Evolutionary conservation across 2,329 filamentous ascomycete species (phyloP).

Genomic region (Leptosphaerulina australis): DNA sequence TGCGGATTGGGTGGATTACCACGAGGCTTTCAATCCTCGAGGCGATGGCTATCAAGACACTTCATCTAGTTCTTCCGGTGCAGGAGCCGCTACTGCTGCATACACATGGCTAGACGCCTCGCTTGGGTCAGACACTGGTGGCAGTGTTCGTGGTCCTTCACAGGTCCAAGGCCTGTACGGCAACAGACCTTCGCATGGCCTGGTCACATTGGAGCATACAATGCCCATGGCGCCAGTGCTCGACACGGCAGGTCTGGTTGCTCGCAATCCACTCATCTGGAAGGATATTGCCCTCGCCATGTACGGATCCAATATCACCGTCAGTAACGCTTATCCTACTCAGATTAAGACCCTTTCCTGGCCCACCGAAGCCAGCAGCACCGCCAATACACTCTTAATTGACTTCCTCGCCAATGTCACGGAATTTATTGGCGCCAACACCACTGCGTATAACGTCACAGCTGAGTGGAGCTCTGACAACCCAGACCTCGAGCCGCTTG

Average conservation of each 20-base stretch:
- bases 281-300: slow-evolving; percentile 52
- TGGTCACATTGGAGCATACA: slow-evolving; percentile 55
- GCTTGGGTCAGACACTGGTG: slow-evolving; percentile 58
- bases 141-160: slow-evolving; percentile 57
- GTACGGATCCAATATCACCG: slow-evolving; percentile 54
- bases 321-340: slow-evolving; percentile 51
- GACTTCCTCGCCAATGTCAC: slow-evolving; percentile 54
- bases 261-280: slow-evolving; percentile 54
- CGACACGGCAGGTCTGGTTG: slow-evolving; percentile 56
- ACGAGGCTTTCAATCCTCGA: slow-evolving; percentile 52
- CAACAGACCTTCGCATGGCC: slow-evolving; percentile 56
- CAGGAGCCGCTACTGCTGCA: slow-evolving; percentile 52
- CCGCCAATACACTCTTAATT: slow-evolving; percentile 47
- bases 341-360: slow-evolving; percentile 53
- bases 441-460: slow-evolving; percentile 46
- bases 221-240: slow-evolving; percentile 57
- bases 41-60: slow-evolving; percentile 55
- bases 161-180: slow-evolving; percentile 58
- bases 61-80: slow-evolving; percentile 56
- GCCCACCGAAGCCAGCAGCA: slow-evolving; percentile 42
- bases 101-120: slow-evolving; percentile 59
- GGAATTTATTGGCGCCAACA: slow-evolving; percentile 50
- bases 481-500: slow-evolving; percentile 40
- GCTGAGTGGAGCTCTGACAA: slow-evolving; percentile 46
- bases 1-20: slow-evolving; percentile 58